phyloP scores from a whole-genome alignment of 2,329 filamentous ascomycete species.

The Scedosporium aurantiacum region DNA sequence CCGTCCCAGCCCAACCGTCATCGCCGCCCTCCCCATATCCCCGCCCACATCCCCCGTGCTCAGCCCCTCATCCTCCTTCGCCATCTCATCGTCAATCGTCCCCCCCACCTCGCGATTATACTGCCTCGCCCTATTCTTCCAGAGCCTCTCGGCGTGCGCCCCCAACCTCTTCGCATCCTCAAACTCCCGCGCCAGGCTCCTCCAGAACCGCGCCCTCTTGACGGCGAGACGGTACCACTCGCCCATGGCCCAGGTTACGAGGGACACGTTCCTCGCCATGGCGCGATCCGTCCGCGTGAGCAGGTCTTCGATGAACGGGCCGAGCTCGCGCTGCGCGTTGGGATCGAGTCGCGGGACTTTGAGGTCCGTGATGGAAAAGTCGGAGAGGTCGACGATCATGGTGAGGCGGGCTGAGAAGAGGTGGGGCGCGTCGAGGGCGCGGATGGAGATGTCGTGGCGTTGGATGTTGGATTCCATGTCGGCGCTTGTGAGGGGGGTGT shows the following conservation, averaged over 20 bases:
- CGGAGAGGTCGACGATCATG: conserved; percentile 46
- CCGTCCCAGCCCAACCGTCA: conserved; percentile 25
- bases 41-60: conserved; percentile 37
- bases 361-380: conserved; percentile 39
- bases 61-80: conserved; percentile 13
- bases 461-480: conserved; percentile 29
- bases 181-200: conserved; percentile 37
- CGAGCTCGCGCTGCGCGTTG: conserved; percentile 47
- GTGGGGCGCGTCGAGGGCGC: conserved; percentile 22
- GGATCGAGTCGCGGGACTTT: conserved; percentile 44
- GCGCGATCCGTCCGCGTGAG: conserved; percentile 22
- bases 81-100: conserved; percentile 13
- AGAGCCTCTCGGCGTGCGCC: conserved; percentile 20
- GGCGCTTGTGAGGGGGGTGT: conserved; percentile 27
- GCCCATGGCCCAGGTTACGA: conserved; percentile 55
- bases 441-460: conserved; percentile 43
- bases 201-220: conserved; percentile 53
- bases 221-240: conserved; percentile 55
- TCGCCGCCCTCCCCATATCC: conserved; percentile 40
- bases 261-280: conserved; percentile 44
- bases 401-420: conserved; percentile 44
- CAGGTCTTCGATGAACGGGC: conserved; percentile 36
- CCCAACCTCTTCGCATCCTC: conserved; percentile 19
- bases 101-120: conserved; percentile 15
- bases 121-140: conserved; percentile 4